phyloP scores from a whole-genome alignment of 164 flowering plant genomes.

The Vitis cinerea region DNA sequence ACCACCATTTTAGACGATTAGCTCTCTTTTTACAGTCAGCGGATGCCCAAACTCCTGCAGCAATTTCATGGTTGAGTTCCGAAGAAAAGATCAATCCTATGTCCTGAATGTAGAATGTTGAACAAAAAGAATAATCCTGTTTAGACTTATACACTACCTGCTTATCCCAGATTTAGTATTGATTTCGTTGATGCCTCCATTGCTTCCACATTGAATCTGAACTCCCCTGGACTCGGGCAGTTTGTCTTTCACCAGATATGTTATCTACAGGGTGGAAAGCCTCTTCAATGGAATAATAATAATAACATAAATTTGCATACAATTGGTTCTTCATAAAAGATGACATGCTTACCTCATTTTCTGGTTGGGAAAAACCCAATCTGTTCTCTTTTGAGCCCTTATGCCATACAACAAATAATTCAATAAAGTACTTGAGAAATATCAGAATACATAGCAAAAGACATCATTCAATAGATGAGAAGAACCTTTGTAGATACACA shows the following conservation, averaged over 20 bases:
- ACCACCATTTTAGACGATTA: background rate
- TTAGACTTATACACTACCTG: background rate
- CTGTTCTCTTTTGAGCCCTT: constrained; percentile 87
- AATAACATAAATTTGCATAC: background rate
- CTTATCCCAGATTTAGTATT: constrained; percentile 23
- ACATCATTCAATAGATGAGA: background rate
- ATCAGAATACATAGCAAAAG: no score
- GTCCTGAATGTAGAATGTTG: no score
- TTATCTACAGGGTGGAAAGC: constrained; percentile 23
- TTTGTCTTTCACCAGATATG: constrained; percentile 25
- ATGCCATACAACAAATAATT: constrained; percentile 22
- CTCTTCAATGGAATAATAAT: background rate
- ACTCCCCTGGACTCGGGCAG: constrained; percentile 24
- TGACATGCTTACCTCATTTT: constrained; percentile 37
- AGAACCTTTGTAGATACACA: constrained; percentile 47
- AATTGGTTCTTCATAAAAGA: background rate
- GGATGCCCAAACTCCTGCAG: constrained; percentile 48
- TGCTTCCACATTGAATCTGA: constrained; percentile 30
- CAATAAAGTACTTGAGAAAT: constrained; percentile 4
- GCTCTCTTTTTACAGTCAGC: constrained; percentile 22
- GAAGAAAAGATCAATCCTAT: background rate
- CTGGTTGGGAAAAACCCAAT: constrained; percentile 35
- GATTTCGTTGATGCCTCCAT: constrained; percentile 22
- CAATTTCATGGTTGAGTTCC: constrained; percentile 5
- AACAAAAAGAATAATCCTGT: no score